Evolutionary conservation across 495 filamentous ascomycete species (phyloP), one percentile per base, ranked within the genome.

Genomic region (Penicillium odoratum): DNA sequence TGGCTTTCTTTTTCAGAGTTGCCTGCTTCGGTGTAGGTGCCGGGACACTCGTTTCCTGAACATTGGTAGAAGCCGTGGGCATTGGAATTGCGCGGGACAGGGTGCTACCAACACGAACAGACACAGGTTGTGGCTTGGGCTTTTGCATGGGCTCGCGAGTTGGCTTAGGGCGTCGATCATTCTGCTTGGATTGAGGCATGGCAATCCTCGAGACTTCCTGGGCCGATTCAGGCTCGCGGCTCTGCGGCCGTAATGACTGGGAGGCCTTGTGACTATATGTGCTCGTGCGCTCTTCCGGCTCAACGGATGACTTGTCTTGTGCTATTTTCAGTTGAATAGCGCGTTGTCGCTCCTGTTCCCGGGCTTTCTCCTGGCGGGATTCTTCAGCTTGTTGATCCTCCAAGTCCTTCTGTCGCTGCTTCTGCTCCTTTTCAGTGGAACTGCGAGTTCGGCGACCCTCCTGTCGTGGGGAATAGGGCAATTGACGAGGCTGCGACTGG

Each of bases 51-150:
- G 85, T 81, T 15, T 91, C 88, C 31, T 85, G 81, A 7, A 83
- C 72, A 28, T 69, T 81, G n/a, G 85, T 81, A 25, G 83, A 69
- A 4, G 81, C 73, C 16, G 83, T 87, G 5, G 84, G 80, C 29
- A 89, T 72, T 30, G 87, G 83, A 40, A 86, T 86, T 30, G 85
- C 85, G 40, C 90, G 88, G 25, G 86, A 87, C 10, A 84, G 76
- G 40, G 86, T 87, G 47, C 76, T 78, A 42, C 89, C 87, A 29
- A 96, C 86, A 31, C 88, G 83, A 59, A 97, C 93, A 2, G 89
- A 82, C 3, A 91, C 89, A 2, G 89, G 89, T 16, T 86, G 88
- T 11, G 89, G 89, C 65, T 87, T 89, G 1, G 83, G 68, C 65
- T 91, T 92, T 28, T 80, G 74, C 5, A 80, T 50, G 3, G 79